phyloP scores from a whole-genome alignment of 2,329 filamentous ascomycete genomes.

The Pseudogymnoascus pannorum region DNA sequence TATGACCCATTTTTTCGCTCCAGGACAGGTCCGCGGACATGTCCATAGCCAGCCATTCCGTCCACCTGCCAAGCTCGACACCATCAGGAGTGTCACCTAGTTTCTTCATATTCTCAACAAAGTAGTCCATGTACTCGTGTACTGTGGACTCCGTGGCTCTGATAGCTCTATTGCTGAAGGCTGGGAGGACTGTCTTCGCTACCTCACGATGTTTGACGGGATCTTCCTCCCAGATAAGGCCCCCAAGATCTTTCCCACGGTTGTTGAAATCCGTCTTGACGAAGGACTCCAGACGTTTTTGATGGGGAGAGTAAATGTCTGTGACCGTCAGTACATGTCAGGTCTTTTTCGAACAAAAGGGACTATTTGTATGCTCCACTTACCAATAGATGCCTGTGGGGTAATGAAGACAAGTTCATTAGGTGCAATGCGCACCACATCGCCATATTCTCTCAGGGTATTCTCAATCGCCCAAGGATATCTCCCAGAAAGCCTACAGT shows the following conservation, averaged over 20 bases:
- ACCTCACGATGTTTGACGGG: slow-evolving; percentile 16
- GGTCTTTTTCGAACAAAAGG: no score
- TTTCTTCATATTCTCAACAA: no score
- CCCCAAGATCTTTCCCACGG: not conserved
- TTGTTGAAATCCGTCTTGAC: not conserved
- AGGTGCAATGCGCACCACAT: not conserved
- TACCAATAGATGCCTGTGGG: not conserved
- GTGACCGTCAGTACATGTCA: no score
- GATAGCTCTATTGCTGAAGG: slow-evolving; percentile 20
- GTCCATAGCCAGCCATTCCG: no score
- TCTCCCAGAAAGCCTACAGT: no score
- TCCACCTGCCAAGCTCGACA: no score
- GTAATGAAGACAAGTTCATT: not conserved
- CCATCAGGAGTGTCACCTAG: no score
- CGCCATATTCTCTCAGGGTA: not conserved
- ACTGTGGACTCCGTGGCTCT: slow-evolving; percentile 21
- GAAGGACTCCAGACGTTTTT: not conserved
- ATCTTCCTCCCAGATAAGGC: not conserved
- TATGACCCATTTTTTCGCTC: no score
- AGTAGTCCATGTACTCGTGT: slow-evolving; percentile 18
- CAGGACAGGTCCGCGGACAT: no score
- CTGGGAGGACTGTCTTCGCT: slow-evolving; percentile 18
- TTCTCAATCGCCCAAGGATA: no score
- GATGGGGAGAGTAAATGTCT: no score
- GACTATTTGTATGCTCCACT: no score